phyloP scores from a whole-genome alignment of 2,329 filamentous ascomycete species.

The Cytospora piceicola region DNA sequence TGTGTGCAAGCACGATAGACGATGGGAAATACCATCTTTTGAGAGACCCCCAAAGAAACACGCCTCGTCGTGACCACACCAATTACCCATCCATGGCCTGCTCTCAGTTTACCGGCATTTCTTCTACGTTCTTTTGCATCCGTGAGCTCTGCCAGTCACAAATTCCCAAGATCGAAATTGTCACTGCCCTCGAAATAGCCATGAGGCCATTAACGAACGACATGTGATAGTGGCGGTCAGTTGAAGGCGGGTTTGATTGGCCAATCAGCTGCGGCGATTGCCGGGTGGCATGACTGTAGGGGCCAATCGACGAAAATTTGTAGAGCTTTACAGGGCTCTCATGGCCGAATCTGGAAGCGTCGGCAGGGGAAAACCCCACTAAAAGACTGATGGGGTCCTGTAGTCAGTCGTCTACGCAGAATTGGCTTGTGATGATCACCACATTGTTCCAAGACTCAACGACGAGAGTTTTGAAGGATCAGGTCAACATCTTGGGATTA shows the following conservation, averaged over 20 bases:
- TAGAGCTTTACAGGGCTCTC: slow-evolving; percentile 11
- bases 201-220: slow-evolving; percentile 29
- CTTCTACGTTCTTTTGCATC: neutral
- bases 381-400: slow-evolving; percentile 5
- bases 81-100: neutral
- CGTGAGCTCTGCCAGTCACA: slow-evolving; percentile 8
- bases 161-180: neutral
- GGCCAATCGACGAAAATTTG: slow-evolving; percentile 25
- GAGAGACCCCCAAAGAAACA: neutral
- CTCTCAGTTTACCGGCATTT: slow-evolving; percentile 2
- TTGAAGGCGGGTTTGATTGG: slow-evolving; percentile 23
- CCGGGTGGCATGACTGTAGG: slow-evolving; percentile 29
- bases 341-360: slow-evolving; percentile 10
- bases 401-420: slow-evolving; percentile 12
- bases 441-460: slow-evolving; percentile 7
- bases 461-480: slow-evolving; percentile 2
- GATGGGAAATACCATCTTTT: neutral
- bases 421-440: slow-evolving; percentile 26
- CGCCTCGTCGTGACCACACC: neutral
- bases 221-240: slow-evolving; percentile 30
- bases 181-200: neutral
- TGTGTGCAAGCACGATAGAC: neutral
- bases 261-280: slow-evolving; percentile 30
- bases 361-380: slow-evolving; percentile 8
- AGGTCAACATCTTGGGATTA: slow-evolving; percentile 6